Base-by-base conservation (phyloP, 1,284 basidiomycete species). In the Pyrrhoderma lamaoense region DNA sequence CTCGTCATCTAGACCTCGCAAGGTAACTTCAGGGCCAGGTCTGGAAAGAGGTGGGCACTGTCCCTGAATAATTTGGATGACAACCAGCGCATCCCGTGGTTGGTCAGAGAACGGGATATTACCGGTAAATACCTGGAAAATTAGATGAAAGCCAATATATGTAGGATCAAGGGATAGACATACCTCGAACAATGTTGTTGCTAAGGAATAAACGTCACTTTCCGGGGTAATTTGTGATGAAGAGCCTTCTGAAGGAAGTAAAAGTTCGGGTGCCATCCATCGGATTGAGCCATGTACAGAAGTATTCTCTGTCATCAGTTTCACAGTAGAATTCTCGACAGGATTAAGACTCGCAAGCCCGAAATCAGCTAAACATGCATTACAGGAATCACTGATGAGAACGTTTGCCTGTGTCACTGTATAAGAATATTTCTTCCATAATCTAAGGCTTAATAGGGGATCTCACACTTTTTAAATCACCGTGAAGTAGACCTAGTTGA, bases 241-340 rank as follows among this genome's bases (percentile, higher is more conserved):
- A 31, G 11, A 31, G 11, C 11, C 11, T 5, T 31, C 27, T 11
- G 27, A 5, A n/a, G 46, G 46, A 18, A 37, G 46, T 2, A 52
- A 38, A 40, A 52, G 46, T 37, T 52, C 51, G 2, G 51, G 51
- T 16, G 51, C 51, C 51, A 52, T 52, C 51, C 51, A 52, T n/a
- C 51, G 46, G 25, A 49, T 23, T 13, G 51, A 49, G n/a, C 51
- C 51, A n/a, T 22, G 14, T 14, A 34, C 21, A 31, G 27, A 31
- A 31, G 27, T 5, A 31, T 31, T 11, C 36, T 31, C 21, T 19
- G 19, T 18, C 8, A 45, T 38, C 3, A 45, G 40, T 3, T 31
- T 52, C 14, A 34, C 27, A 19, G 23, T 23, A 16, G 16, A 21
- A 9, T 34, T 22, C 7, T 40, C 16, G n/a, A 18, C 14, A 7